phyloP scores from a whole-genome alignment of 805 yeast species.

The Lachancea fermentati region DNA sequence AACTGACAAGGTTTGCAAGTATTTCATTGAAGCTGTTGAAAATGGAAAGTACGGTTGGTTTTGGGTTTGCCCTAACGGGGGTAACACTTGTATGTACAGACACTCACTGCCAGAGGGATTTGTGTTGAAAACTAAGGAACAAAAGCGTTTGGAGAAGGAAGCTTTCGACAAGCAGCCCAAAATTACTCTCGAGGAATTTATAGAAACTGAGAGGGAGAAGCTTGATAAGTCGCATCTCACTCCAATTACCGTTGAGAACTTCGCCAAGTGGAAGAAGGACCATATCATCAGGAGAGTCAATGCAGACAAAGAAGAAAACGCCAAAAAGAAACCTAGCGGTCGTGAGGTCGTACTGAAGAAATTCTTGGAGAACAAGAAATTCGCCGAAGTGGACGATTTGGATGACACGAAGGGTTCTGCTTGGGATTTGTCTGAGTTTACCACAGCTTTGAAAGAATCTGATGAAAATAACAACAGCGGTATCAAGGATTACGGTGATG shows the following conservation, averaged over 20 bases:
- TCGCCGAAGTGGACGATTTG: slow-evolving; percentile 43
- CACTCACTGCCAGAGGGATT: slow-evolving; percentile 97
- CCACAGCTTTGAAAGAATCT: slow-evolving; percentile 33
- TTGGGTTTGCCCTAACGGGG: slow-evolving; percentile 96
- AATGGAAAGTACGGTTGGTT: slow-evolving; percentile 98
- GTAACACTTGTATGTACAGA: slow-evolving; percentile 85
- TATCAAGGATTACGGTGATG: slow-evolving; percentile 73
- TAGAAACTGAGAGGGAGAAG: slow-evolving; percentile 86
- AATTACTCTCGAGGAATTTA: slow-evolving; percentile 91
- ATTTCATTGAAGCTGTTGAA: slow-evolving; percentile 93
- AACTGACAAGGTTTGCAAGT: slow-evolving; percentile 91
- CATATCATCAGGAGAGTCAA: slow-evolving; percentile 54
- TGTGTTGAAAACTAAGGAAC: slow-evolving; percentile 94
- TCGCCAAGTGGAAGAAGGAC: slow-evolving; percentile 74
- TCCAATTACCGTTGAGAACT: slow-evolving; percentile 79
- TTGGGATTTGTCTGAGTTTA: slow-evolving; percentile 41
- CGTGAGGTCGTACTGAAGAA: slow-evolving; percentile 61
- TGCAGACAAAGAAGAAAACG: slow-evolving; percentile 35
- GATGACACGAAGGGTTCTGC: slow-evolving; percentile 34
- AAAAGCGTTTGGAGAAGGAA: slow-evolving; percentile 78
- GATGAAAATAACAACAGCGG: slow-evolving; percentile 34
- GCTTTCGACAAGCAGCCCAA: slow-evolving; percentile 81
- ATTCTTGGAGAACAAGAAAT: slow-evolving; percentile 49
- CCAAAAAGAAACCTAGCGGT: slow-evolving; percentile 54
- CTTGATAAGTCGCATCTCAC: slow-evolving; percentile 69